These are phyloP conservation scores for Penicillium sp. DNA, from an alignment of 2,329 filamentous ascomycete genomes.

Conservation along the genomic window DNA sequence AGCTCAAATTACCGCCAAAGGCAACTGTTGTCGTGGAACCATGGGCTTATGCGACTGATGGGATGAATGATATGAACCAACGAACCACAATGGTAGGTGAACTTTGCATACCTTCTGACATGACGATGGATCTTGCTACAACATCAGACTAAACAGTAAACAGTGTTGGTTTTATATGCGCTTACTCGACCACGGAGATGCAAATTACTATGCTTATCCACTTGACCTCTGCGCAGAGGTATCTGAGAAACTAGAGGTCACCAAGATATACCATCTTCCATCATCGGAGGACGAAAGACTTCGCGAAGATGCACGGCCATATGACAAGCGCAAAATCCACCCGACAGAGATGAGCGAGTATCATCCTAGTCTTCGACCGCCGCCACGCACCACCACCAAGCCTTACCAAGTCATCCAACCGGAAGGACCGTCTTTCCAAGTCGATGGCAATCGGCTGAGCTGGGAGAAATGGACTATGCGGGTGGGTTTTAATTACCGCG, in stretches of 20 bases:
- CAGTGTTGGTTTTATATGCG: constrained; percentile 46
- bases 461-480: constrained; percentile 53
- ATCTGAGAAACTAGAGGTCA: constrained; percentile 55
- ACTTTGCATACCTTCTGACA: too few relatives aligned
- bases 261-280: constrained; percentile 56
- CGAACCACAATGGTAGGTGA: constrained; percentile 54
- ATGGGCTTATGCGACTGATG: constrained; percentile 59
- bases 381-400: constrained; percentile 40
- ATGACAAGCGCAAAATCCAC: constrained; percentile 47
- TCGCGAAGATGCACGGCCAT: constrained; percentile 40
- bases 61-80: constrained; percentile 53
- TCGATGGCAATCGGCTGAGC: constrained; percentile 31
- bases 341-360: constrained; percentile 37
- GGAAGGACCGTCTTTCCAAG: constrained; percentile 39
- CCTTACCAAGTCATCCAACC: constrained; percentile 44
- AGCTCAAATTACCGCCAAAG: constrained; percentile 50
- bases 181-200: constrained; percentile 48
- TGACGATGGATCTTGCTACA: background rate
- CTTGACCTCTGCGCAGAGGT: constrained; percentile 59
- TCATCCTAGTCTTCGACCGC: constrained; percentile 35
- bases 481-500: constrained; percentile 51
- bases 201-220: constrained; percentile 64
- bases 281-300: constrained; percentile 46
- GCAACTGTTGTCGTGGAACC: constrained; percentile 56
- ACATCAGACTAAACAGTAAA: background rate